Base-by-base conservation (phyloP, 495 filamentous ascomycete genomes). In the Thozetella sp. region DNA sequence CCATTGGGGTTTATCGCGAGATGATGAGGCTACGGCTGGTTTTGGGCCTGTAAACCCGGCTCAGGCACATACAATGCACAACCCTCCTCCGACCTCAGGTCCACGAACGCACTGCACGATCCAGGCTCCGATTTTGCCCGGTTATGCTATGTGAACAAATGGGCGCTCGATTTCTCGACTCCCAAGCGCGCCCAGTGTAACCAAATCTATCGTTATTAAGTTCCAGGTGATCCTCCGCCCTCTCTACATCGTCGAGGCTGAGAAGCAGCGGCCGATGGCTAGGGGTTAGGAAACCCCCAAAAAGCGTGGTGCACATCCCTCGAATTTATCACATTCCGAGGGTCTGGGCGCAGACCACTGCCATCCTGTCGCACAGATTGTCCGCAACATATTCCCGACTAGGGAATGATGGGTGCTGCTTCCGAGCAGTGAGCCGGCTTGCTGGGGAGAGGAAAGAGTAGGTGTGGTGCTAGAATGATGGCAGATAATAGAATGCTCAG, bases 401-500 rank as follows among this genome's bases (percentile, higher is more conserved):
- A n/a, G n/a, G n/a, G n/a, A n/a, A n/a, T n/a, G n/a, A n/a, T n/a
- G n/a, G 43, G 10, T 48, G 43, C 43, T 48, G 43, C 17, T 6
- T 9, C 30, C 6, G 9, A 37, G 30, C 17, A 37, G 30, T 37
- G 9, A n/a, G n/a, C n/a, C n/a, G n/a, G 30, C 30, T 37, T 17
- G 30, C 30, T 17, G 30, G 17, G 30, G 9, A 37, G 17, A 37
- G 30, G 30, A 6, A 37, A 17, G 6, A 9, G 30, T 9, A 6
- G 9, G 17, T 37, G 30, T 37, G 30, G 9, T 51, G 6, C 27
- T 26, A 43, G 25, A 59, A 59, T n/a, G 25, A 50, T 23, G 34
- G n/a, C 19, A 55, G 22, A 30, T 27, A 15, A n/a, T 4, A 24
- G 43, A 56, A 57, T 30, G 23, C 46, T 54, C 57, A 52, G 48